phyloP scores from a whole-genome alignment of 176 grass and related monocot genomes.

The Leersia perrieri region DNA sequence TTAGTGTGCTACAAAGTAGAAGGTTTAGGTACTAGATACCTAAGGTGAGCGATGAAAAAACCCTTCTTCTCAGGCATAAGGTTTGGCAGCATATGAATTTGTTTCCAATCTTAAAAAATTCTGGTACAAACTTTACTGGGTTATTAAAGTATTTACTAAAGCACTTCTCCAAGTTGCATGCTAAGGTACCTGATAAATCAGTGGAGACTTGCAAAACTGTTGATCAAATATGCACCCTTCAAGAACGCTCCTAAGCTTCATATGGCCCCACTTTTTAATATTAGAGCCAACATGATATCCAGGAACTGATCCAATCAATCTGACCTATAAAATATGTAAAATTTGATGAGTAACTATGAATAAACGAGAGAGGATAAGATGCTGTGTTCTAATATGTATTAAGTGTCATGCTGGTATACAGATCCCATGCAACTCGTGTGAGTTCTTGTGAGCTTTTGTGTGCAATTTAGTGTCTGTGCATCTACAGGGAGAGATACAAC shows the following conservation, averaged over 20 bases:
- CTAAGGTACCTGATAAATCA: constrained; percentile 80
- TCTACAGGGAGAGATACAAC: not conserved
- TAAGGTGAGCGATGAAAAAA: not conserved
- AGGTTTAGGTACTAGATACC: not conserved
- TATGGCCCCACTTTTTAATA: constrained; percentile 92
- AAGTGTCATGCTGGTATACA: not conserved
- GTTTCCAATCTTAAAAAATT: constrained; percentile 5
- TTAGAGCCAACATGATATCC: constrained; percentile 79
- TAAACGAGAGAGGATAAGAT: not conserved
- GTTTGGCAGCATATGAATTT: not conserved
- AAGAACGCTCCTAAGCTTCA: constrained; percentile 84
- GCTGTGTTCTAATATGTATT: not conserved
- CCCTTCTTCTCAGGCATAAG: not conserved
- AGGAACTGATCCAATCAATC: constrained; percentile 86
- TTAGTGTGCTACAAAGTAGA: not conserved
- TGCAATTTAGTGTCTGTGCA: not conserved
- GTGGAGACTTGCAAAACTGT: constrained; percentile 82
- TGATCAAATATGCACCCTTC: constrained; percentile 66
- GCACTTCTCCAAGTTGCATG: not conserved
- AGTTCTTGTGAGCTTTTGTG: not conserved
- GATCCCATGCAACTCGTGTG: not conserved
- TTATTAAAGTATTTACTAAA: constrained; percentile 8
- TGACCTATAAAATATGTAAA: constrained; percentile 54
- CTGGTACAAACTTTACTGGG: not conserved
- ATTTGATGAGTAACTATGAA: constrained; percentile 9